Evolutionary conservation across 306 rosid genomes (phyloP).

Genomic region (Adenanthera pavonina): DNA sequence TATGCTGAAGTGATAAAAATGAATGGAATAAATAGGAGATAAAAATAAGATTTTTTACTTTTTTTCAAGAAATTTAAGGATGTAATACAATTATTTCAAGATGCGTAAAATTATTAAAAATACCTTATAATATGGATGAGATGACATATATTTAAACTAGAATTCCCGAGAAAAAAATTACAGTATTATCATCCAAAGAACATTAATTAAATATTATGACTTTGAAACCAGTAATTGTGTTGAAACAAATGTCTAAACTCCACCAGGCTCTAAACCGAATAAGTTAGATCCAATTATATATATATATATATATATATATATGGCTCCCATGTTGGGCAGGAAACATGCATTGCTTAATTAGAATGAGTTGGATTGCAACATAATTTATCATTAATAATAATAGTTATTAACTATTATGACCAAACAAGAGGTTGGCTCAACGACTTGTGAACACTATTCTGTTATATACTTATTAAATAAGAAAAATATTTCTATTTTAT

Average conservation of each 20-base stretch:
- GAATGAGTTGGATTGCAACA: background rate
- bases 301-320: background rate
- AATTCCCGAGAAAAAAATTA: background rate
- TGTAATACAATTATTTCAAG: no score
- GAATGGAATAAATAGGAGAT: no score
- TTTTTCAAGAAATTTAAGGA: no score
- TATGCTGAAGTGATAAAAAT: no score
- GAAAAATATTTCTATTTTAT: background rate
- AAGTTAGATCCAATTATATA: background rate
- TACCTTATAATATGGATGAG: no score
- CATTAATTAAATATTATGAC: background rate
- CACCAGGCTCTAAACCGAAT: background rate
- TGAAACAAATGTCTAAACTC: background rate
- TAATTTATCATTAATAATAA: background rate
- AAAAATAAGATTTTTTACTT: no score
- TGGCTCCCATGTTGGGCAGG: background rate
- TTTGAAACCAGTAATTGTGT: background rate
- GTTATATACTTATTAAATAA: no score
- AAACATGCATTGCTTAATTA: background rate
- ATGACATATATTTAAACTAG: no score
- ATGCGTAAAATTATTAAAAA: no score
- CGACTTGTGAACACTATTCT: background rate
- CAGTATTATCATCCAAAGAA: no score
- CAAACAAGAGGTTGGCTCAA: background rate
- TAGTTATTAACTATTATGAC: background rate